Percentiles rank a stretch among this genome's conserved stretches.
phyloP scores from a whole-genome alignment of 2,329 filamentous ascomycete species.

The Phaeosphaeriaceae sp. region DNA sequence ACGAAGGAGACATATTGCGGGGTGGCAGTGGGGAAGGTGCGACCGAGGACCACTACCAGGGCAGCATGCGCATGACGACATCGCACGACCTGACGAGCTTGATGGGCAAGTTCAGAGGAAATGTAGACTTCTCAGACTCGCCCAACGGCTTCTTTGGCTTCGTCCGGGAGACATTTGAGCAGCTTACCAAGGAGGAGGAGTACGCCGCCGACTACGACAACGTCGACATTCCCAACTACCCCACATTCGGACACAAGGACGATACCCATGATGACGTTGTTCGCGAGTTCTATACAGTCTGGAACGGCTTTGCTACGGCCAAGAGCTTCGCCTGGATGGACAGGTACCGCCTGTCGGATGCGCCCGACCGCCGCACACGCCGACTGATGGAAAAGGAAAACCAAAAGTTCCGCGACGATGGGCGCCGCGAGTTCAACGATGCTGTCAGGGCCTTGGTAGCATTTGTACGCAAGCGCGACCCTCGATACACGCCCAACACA shows the following conservation, averaged over 20 bases:
- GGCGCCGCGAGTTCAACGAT: conserved; percentile 88
- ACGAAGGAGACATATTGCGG: conserved; percentile 82
- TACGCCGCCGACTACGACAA: conserved; percentile 74
- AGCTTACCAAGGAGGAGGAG: conserved; percentile 80
- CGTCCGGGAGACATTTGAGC: conserved; percentile 77
- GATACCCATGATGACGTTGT: conserved; percentile 80
- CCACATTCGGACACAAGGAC: conserved; percentile 79
- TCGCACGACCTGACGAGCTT: conserved; percentile 79
- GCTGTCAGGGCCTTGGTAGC: conserved; percentile 84
- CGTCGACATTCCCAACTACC: conserved; percentile 70
- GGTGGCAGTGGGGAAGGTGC: conserved; percentile 62
- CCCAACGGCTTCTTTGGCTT: conserved; percentile 85
- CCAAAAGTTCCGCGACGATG: conserved; percentile 80
- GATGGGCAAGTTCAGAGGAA: conserved; percentile 80
- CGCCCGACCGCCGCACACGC: conserved; percentile 82
- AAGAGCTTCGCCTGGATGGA: conserved; percentile 94
- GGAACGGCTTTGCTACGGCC: conserved; percentile 81
- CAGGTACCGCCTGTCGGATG: conserved; percentile 80
- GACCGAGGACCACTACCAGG: conserved; percentile 63
- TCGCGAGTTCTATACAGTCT: conserved; percentile 79
- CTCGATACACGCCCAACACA: conserved; percentile 77
- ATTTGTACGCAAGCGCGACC: conserved; percentile 91
- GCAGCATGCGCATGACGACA: conserved; percentile 78
- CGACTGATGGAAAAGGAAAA: conserved; percentile 97
- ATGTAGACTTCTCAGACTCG: conserved; percentile 80